Evolutionary conservation across 1,284 basidiomycete genomes (phyloP).

Genomic region (Gymnopus androsaceus): DNA sequence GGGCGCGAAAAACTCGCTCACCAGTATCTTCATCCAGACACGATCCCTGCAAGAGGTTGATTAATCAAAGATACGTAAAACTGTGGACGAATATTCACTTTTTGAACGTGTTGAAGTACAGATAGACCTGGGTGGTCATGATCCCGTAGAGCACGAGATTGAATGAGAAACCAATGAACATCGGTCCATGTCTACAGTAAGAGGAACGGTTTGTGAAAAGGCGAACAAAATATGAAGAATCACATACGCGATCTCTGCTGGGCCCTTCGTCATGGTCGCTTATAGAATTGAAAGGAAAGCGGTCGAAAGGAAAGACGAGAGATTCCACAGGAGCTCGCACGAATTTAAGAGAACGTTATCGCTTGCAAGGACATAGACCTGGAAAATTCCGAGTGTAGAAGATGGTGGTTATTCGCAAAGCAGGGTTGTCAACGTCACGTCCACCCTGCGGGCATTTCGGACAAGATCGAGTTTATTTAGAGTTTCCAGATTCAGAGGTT

Average conservation of each 20-base stretch:
- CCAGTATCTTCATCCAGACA: conserved; percentile 25
- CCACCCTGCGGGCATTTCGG: too few relatives aligned
- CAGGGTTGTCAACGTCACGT: too few relatives aligned
- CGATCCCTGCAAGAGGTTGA: conserved; percentile 18
- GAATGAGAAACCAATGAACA: conserved; percentile 36
- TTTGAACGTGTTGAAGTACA: conserved; percentile 36
- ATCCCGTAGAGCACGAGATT: conserved; percentile 39
- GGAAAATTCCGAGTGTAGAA: not conserved
- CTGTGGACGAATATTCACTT: conserved; percentile 24
- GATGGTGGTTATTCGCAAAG: not conserved
- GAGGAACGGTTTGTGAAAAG: not conserved
- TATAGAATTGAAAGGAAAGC: not conserved
- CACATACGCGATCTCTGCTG: conserved; percentile 21
- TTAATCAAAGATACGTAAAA: not conserved
- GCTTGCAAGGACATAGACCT: not conserved
- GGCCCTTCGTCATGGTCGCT: conserved; percentile 11
- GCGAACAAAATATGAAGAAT: not conserved
- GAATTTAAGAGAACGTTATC: not conserved
- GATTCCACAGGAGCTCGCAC: not conserved
- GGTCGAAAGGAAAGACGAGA: not conserved
- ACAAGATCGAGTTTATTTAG: too few relatives aligned
- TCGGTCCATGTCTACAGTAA: conserved; percentile 33
- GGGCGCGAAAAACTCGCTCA: conserved; percentile 6
- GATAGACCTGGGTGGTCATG: conserved; percentile 39
- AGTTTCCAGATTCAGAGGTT: too few relatives aligned